phyloP scores from a whole-genome alignment of 192 early-diverging fungal species.

The Backusella luteola region DNA sequence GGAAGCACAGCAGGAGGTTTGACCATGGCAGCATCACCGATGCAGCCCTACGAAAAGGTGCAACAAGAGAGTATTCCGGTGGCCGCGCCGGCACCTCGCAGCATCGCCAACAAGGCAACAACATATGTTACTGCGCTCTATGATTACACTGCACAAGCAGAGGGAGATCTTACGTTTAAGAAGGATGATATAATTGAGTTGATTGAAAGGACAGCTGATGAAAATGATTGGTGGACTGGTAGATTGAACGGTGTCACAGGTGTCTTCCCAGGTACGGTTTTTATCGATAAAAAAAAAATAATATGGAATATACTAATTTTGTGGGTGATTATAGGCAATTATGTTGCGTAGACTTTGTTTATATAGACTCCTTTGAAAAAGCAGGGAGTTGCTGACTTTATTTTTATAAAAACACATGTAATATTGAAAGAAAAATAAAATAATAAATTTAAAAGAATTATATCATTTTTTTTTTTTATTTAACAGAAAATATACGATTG shows the following conservation, averaged over 20 bases:
- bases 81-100: not conserved
- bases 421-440: not conserved
- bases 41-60: not conserved
- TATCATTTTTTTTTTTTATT: not conserved
- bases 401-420: not conserved
- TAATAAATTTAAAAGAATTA: not conserved
- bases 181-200: constrained; percentile 45
- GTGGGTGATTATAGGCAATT: constrained; percentile 5
- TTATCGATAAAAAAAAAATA: not conserved
- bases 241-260: constrained; percentile 30
- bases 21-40: not conserved
- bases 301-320: not conserved
- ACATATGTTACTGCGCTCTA: constrained; percentile 37
- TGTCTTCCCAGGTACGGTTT: constrained; percentile 31
- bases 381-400: not conserved
- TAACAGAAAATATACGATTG: not conserved
- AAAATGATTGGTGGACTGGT: constrained; percentile 49
- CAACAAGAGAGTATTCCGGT: not conserved
- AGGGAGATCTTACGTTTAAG: constrained; percentile 39
- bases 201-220: constrained; percentile 31
- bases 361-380: not conserved
- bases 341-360: not conserved
- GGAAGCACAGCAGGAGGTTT: not conserved
- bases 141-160: constrained; percentile 39
- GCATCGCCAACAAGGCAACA: not conserved